These are phyloP conservation scores for Erucastrum elatum DNA, from an alignment of 345 rosid genomes.

Conservation along the genomic window DNA sequence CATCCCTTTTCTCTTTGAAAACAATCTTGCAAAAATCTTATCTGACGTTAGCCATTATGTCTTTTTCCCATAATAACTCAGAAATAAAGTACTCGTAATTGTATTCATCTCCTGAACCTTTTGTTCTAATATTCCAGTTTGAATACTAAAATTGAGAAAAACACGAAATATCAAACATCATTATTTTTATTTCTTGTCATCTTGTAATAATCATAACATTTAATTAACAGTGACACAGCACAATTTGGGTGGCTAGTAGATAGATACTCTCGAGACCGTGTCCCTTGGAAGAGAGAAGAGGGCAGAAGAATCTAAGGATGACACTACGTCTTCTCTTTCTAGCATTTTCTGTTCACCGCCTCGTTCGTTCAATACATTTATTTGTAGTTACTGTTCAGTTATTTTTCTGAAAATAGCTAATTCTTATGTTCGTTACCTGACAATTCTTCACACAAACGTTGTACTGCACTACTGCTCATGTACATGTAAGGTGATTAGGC, in stretches of 20 bases:
- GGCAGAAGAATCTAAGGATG: constrained; percentile 24
- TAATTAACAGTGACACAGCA: constrained; percentile 26
- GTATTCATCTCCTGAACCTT: constrained; percentile 21
- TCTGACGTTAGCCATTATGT: constrained; percentile 34
- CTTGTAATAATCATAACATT: constrained; percentile 9
- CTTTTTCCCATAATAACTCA: constrained; percentile 16
- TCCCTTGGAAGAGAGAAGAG: constrained; percentile 35
- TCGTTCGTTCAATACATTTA: not conserved
- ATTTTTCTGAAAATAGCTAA: not conserved
- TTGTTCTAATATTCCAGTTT: not conserved
- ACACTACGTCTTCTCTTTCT: not conserved
- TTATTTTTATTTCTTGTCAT: constrained; percentile 13
- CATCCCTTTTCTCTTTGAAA: constrained; percentile 5
- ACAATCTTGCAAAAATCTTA: constrained; percentile 3
- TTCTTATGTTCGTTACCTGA: not conserved
- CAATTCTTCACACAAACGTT: not conserved
- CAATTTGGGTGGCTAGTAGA: constrained; percentile 28
- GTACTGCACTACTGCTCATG: not conserved
- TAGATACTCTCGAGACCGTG: constrained; percentile 9
- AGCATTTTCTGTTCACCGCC: not conserved
- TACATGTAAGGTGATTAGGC: not conserved
- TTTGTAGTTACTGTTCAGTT: too few species aligned
- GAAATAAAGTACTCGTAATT: not conserved
- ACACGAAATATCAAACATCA: constrained; percentile 15
- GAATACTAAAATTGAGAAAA: not conserved